Conservation (phyloP, 202 grass and related monocot species). For the Setaria italica region DNA sequence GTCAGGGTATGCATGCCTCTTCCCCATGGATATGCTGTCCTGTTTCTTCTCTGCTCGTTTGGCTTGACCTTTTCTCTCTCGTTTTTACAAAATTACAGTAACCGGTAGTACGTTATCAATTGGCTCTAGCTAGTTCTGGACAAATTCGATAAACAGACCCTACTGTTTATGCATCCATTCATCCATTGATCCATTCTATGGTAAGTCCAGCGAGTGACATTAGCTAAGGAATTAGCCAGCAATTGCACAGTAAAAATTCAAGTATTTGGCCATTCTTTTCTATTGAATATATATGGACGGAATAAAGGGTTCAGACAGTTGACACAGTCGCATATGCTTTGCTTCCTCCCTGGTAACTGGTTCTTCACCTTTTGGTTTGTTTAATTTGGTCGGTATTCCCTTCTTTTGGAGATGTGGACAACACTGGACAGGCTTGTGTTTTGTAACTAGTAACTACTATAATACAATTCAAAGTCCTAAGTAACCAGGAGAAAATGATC, state of each 20-base stretch:
- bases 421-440: not conserved
- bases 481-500: not conserved
- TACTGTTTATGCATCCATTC: not conserved
- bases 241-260: not conserved
- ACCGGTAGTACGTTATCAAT: not conserved
- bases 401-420: constrained; percentile 5
- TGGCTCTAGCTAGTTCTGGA: too few relatives aligned
- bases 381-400: not conserved
- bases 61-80: not conserved
- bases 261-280: not conserved
- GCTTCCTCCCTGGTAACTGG: not conserved
- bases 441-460: not conserved
- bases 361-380: not conserved
- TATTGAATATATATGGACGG: not conserved
- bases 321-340: not conserved
- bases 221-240: not conserved
- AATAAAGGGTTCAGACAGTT: not conserved
- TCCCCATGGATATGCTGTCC: not conserved
- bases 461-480: not conserved
- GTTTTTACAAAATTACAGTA: not conserved
- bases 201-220: not conserved
- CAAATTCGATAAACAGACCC: too few relatives aligned
- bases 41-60: not conserved
- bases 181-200: not conserved
- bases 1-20: constrained; percentile 45